These are phyloP conservation scores for Alloteropsis semialata DNA, from an alignment of 176 grass and related monocot species.

Conservation along the genomic window DNA sequence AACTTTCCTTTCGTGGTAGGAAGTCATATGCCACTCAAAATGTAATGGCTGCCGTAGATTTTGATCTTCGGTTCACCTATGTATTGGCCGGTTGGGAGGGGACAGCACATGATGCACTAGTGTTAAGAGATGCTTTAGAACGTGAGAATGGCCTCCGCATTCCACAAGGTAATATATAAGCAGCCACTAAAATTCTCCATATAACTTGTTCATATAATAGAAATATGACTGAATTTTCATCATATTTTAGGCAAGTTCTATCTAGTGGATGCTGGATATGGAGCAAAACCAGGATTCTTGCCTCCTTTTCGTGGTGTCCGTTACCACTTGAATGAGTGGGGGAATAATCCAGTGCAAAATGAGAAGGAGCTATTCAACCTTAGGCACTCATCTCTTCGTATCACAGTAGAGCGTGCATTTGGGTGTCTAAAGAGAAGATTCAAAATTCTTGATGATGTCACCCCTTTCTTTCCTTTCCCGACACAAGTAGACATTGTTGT, in stretches of 20 bases:
- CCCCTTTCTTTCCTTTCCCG: too few relatives aligned
- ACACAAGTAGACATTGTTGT: too few relatives aligned
- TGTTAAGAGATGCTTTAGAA: background rate
- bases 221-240: constrained; percentile 1
- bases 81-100: background rate
- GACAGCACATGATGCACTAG: background rate
- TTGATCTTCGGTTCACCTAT: too few relatives aligned
- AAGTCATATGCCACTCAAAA: too few relatives aligned
- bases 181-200: too few relatives aligned
- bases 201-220: background rate
- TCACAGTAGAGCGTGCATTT: background rate
- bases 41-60: too few relatives aligned
- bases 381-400: background rate
- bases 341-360: background rate
- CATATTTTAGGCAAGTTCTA: background rate
- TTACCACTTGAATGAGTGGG: background rate
- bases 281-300: constrained; percentile 31
- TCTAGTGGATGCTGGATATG: background rate
- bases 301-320: background rate
- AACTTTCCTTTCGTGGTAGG: too few relatives aligned
- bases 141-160: too few relatives aligned
- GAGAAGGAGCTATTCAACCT: constrained; percentile 7
- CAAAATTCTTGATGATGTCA: background rate
- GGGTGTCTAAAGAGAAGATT: background rate
- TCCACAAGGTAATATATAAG: too few relatives aligned